phyloP scores from a whole-genome alignment of 1,139 yeast species.

The Geotrichum aggregatum region DNA sequence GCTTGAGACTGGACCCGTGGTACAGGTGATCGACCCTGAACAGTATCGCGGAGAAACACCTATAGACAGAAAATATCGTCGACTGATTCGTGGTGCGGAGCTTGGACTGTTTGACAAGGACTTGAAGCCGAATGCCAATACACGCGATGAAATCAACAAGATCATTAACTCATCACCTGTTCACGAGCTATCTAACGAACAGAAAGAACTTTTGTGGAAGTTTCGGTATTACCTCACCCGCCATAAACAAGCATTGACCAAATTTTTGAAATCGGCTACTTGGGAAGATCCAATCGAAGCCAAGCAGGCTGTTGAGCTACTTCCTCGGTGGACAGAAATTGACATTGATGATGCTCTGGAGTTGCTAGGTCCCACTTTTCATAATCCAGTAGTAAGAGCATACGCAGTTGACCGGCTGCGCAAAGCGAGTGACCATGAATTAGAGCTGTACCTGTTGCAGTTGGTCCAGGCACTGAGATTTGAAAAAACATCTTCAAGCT shows the following conservation, averaged over 20 bases:
- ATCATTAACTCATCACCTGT: constrained; percentile 80
- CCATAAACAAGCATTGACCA: constrained; percentile 71
- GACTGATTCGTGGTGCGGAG: constrained; percentile 76
- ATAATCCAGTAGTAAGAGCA: constrained; percentile 55
- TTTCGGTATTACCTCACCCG: constrained; percentile 80
- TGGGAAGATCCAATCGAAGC: constrained; percentile 85
- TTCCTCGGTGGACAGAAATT: constrained; percentile 64
- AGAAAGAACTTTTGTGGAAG: constrained; percentile 87
- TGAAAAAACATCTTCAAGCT: constrained; percentile 41
- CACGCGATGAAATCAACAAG: constrained; percentile 64
- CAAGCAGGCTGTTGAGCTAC: constrained; percentile 63
- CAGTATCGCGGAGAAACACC: constrained; percentile 61
- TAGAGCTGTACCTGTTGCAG: constrained; percentile 78
- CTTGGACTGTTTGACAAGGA: constrained; percentile 76
- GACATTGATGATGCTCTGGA: constrained; percentile 93
- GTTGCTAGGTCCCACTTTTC: constrained; percentile 69
- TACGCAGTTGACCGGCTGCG: constrained; percentile 84
- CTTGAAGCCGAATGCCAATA: constrained; percentile 80
- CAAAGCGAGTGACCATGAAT: constrained; percentile 73
- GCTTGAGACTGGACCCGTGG: constrained; percentile 35
- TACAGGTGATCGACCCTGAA: constrained; percentile 62
- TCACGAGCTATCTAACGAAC: constrained; percentile 72
- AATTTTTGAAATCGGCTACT: constrained; percentile 79
- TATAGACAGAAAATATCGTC: constrained; percentile 79
- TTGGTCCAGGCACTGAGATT: constrained; percentile 89